These are phyloP conservation scores for Scortechinia acanthostroma DNA, from an alignment of 2,329 filamentous ascomycete genomes.

Conservation along the genomic window DNA sequence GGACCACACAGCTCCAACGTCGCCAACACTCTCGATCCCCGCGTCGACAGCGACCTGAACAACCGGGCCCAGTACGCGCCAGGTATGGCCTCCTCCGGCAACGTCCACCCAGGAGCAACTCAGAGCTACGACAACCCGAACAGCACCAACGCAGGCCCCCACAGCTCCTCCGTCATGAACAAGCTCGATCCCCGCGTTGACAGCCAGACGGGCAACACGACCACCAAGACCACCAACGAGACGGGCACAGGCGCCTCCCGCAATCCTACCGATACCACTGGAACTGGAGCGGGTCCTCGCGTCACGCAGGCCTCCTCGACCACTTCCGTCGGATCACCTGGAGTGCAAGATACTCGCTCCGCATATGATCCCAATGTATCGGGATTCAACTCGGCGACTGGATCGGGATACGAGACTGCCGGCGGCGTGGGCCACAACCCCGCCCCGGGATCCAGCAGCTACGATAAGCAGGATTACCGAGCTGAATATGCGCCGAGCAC, in stretches of 20 bases:
- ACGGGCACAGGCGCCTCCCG: conserved; percentile 5
- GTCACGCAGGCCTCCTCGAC: background rate
- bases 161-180: conserved; percentile 43
- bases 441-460: background rate
- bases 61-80: background rate
- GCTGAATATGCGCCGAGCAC: background rate
- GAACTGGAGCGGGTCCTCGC: background rate
- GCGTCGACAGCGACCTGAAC: background rate
- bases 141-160: conserved; percentile 24
- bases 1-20: background rate
- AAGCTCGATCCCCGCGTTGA: conserved; percentile 48
- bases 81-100: background rate
- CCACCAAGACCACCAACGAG: conserved; percentile 9
- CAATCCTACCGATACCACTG: conserved; percentile 3
- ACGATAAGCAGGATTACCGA: background rate
- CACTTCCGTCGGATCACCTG: conserved; percentile 3
- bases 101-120: background rate
- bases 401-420: conserved; percentile 10
- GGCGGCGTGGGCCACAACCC: conserved; percentile 4
- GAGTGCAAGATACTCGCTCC: conserved; percentile 11
- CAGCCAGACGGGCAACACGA: conserved; percentile 31
- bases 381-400: conserved; percentile 15
- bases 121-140: background rate
- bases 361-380: conserved; percentile 10
- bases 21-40: background rate